A percentile compares a stretch with the other conserved stretches of the same genome.
phyloP scores from a whole-genome alignment of 768 basidiomycete species.

The Boletus rubescentipes region DNA sequence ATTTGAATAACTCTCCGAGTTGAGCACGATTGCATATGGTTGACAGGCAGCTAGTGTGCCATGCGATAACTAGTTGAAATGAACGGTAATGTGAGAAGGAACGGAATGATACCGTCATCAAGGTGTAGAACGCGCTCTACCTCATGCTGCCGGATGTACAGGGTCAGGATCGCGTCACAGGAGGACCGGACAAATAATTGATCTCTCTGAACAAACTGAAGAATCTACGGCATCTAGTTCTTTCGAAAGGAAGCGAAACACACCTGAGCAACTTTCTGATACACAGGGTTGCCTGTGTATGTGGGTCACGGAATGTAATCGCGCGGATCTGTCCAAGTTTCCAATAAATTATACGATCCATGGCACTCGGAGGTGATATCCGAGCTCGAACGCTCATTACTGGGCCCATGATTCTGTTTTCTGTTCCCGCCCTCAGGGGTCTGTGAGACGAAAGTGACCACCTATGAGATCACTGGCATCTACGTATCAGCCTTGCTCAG shows the following conservation, averaged over 20 bases:
- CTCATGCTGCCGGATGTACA: conserved; percentile 28
- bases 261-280: conserved; percentile 37
- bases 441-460: conserved; percentile 26
- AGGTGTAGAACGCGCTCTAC: conserved; percentile 33
- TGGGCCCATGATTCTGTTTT: conserved; percentile 4
- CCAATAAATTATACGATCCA: conserved; percentile 26
- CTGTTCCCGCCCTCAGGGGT: conserved; percentile 34
- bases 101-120: conserved; percentile 2
- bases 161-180: conserved; percentile 27
- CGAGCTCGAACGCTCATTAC: conserved; percentile 12
- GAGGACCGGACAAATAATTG: conserved; percentile 30
- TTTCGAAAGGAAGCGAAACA: conserved; percentile 20
- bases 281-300: conserved; percentile 36
- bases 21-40: conserved; percentile 22
- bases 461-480: conserved; percentile 11
- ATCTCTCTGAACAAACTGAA: conserved; percentile 27
- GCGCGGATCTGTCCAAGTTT: conserved; percentile 27
- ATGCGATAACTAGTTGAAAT: conserved; percentile 31
- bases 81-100: conserved; percentile 9
- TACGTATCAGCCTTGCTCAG: background rate
- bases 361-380: conserved; percentile 23
- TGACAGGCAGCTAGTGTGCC: conserved; percentile 34
- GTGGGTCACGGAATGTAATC: conserved; percentile 25
- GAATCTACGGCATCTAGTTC: conserved; percentile 29
- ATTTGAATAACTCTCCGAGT: conserved; percentile 29